Base-by-base conservation (phyloP, 2,329 filamentous ascomycete genomes). In the Exophiala oligosperma region DNA sequence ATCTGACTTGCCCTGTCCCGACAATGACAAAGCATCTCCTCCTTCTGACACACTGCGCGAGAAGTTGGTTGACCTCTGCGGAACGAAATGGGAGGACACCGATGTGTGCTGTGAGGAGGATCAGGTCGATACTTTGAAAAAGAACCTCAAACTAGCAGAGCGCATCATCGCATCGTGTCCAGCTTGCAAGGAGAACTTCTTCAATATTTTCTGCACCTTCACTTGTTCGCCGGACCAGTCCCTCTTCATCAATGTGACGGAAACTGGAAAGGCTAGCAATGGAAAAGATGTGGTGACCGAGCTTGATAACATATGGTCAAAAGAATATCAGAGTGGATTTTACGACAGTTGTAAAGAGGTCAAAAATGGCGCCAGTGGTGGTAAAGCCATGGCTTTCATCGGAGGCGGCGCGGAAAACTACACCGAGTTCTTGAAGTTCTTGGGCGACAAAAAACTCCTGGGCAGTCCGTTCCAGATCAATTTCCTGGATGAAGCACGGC, bases 391-490 rank as follows among this genome's bases (percentile, higher is more conserved):
- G 84, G 89, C 93, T 67, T 87, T 99, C 67, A 97, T 99, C 61
- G 95, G 94, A 32, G 94, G 94, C 14, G 92, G 93, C 14, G 94
- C 94, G 11, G 93, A 92, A 74, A 90, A 97, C 71, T 95, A 93
- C 72, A 85, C 86, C 0, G 84, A 89, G 43, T 89, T 99, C 66
- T 77, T 99, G 65, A 93, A 92, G 69, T 99, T 97, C 68, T 76
- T 99, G 35, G 94, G 94, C 14, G 88, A 96, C 73, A 93, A 96
- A 79, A 95, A 95, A 73, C 81, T 87, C 1, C 69, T 85, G 32
- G 95, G 95, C 3, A 97, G 93, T 56, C 94, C 94, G 0, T 99
- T 99, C 74, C 94, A 99, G 77, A 97, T 99, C 77, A 95, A 99
- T 78, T 99, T 94, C 68, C 66, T 68, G 48, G 76, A 93, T 84